Evolutionary conservation across 2,329 filamentous ascomycete genomes (phyloP).

Genomic region (Thelonectria olida): DNA sequence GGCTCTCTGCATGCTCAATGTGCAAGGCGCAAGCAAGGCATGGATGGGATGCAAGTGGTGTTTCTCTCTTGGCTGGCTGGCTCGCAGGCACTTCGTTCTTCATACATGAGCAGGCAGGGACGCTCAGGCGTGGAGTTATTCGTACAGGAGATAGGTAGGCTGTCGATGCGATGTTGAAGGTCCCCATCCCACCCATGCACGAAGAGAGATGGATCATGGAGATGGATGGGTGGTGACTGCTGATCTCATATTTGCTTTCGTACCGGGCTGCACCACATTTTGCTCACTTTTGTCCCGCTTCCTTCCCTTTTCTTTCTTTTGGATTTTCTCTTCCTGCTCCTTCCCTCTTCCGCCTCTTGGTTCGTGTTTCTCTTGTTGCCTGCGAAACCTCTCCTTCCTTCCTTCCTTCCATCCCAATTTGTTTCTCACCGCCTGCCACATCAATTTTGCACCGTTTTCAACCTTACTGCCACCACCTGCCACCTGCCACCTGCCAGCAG

Average conservation of each 20-base stretch:
- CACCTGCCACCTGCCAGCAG: too few relatives aligned
- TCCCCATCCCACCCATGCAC: slow-evolving; percentile 8
- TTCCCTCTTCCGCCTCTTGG: slow-evolving; percentile 26
- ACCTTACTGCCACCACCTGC: not conserved
- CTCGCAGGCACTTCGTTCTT: slow-evolving; percentile 16
- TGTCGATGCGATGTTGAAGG: slow-evolving; percentile 15
- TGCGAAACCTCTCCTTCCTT: slow-evolving; percentile 4
- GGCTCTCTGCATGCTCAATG: slow-evolving; percentile 4
- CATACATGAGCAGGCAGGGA: not conserved
- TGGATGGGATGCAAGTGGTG: slow-evolving; percentile 17
- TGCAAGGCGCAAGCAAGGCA: slow-evolving; percentile 5
- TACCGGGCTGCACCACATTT: slow-evolving; percentile 22
- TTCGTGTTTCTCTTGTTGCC: slow-evolving; percentile 3
- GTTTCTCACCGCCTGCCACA: slow-evolving; percentile 25
- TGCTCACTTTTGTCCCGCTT: slow-evolving; percentile 6
- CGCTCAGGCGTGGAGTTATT: not conserved
- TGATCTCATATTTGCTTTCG: slow-evolving; percentile 36
- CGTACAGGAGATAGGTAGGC: slow-evolving; percentile 11
- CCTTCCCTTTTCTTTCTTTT: slow-evolving; percentile 24
- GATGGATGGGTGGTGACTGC: slow-evolving; percentile 29
- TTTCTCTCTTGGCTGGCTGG: slow-evolving; percentile 17
- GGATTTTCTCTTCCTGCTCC: slow-evolving; percentile 20
- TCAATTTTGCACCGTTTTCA: not conserved
- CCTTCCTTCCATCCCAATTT: slow-evolving; percentile 24
- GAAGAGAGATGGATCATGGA: not conserved